phyloP scores from a whole-genome alignment of 768 basidiomycete genomes.

The Tremella fuciformis region DNA sequence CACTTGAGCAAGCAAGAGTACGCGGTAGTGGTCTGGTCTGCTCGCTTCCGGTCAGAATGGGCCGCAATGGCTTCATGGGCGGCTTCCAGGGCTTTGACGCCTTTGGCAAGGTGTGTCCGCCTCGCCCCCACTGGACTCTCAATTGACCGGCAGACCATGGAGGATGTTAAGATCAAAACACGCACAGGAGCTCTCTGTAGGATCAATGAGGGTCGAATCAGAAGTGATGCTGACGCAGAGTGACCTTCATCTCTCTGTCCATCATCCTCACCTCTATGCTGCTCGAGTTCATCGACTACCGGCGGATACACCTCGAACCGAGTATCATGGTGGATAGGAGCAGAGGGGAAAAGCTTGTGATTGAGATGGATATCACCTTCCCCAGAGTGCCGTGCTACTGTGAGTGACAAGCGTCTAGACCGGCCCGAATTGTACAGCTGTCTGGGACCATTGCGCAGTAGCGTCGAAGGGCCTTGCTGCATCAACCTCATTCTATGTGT shows the following conservation, averaged over 20 bases:
- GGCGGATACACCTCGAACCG: slow-evolving; percentile 75
- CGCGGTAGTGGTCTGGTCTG: not conserved
- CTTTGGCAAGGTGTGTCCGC: slow-evolving; percentile 83
- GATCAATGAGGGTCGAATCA: slow-evolving; percentile 44
- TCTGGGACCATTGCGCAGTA: not conserved
- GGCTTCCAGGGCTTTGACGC: slow-evolving; percentile 87
- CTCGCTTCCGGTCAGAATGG: slow-evolving; percentile 38
- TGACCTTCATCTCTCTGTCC: slow-evolving; percentile 85
- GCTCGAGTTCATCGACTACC: slow-evolving; percentile 95
- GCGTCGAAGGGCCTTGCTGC: no score
- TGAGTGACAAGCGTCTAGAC: slow-evolving; percentile 55
- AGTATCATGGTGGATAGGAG: slow-evolving; percentile 92
- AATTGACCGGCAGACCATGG: slow-evolving; percentile 69
- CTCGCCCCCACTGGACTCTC: not conserved
- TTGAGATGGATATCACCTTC: slow-evolving; percentile 88
- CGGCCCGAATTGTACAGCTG: not conserved
- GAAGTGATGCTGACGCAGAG: slow-evolving; percentile 54
- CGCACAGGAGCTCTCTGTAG: slow-evolving; percentile 84
- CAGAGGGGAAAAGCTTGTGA: slow-evolving; percentile 88
- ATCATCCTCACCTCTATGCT: slow-evolving; percentile 88
- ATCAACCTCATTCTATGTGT: no score
- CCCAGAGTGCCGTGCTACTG: slow-evolving; percentile 96
- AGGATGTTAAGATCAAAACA: slow-evolving; percentile 99
- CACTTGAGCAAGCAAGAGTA: no score
- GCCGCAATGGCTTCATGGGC: slow-evolving; percentile 52